phyloP scores from a whole-genome alignment of 306 rosid species.

The Glycyrrhiza uralensis region DNA sequence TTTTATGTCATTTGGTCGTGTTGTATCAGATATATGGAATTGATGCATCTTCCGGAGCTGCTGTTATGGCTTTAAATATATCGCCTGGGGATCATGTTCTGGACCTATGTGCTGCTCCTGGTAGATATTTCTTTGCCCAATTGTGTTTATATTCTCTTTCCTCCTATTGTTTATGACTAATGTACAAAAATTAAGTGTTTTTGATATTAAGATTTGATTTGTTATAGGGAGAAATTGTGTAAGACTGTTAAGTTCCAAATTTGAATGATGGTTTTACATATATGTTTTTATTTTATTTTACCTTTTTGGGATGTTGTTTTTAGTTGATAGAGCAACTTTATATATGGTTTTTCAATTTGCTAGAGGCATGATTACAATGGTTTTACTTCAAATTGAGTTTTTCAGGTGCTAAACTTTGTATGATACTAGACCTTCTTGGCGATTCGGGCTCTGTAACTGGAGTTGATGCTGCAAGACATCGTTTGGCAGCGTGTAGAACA shows the following conservation, averaged over 20 bases:
- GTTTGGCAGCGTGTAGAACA: conserved; percentile 83
- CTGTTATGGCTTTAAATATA: conserved; percentile 68
- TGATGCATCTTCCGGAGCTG: conserved; percentile 98
- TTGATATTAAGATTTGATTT: not conserved
- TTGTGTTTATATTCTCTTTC: conserved; percentile 1
- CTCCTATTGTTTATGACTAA: not conserved
- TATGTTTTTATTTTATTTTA: not conserved
- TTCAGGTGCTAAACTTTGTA: conserved; percentile 92
- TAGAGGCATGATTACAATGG: not conserved
- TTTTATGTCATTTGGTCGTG: not conserved
- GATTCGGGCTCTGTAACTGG: conserved; percentile 80
- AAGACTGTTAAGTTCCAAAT: not conserved
- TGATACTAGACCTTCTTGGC: conserved; percentile 77
- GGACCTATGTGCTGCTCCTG: conserved; percentile 98
- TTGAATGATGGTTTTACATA: not conserved
- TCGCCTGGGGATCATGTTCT: conserved; percentile 80
- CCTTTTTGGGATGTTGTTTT: not conserved
- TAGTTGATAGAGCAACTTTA: not conserved
- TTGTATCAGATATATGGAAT: conserved; percentile 76
- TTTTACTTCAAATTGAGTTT: not conserved
- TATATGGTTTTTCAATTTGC: not conserved
- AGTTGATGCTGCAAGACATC: conserved; percentile 88
- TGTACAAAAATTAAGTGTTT: not conserved
- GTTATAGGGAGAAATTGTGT: not conserved
- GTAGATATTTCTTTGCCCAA: conserved; percentile 29